Conservation (phyloP, 2,329 filamentous ascomycete species). For the Penicillium janthinellum region DNA sequence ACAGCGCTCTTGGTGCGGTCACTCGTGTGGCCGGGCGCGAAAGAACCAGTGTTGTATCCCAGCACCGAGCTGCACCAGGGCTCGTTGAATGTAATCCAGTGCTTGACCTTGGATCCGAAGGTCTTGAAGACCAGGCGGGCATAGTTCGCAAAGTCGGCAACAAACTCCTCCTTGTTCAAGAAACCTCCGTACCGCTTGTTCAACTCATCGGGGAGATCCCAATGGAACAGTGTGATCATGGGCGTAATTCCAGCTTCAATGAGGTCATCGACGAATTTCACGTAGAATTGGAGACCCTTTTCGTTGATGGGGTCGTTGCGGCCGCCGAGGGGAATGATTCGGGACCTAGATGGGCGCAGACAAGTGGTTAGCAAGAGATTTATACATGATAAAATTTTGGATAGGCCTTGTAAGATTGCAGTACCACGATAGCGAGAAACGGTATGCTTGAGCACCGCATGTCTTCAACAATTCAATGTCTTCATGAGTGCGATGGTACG, state of each 20-base stretch:
- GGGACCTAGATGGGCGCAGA: slow-evolving; percentile 50
- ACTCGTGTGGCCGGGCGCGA: slow-evolving; percentile 80
- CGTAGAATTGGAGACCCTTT: slow-evolving; percentile 74
- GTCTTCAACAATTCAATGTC: slow-evolving; percentile 77
- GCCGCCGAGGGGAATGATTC: slow-evolving; percentile 82
- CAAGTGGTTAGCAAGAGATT: background rate
- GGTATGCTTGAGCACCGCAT: slow-evolving; percentile 73
- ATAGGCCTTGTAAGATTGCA: slow-evolving; percentile 12
- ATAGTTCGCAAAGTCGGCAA: slow-evolving; percentile 77
- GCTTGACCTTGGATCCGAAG: slow-evolving; percentile 72
- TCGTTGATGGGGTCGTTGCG: slow-evolving; percentile 80
- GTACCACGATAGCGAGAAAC: slow-evolving; percentile 78
- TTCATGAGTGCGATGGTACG: slow-evolving; percentile 75
- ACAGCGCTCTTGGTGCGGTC: slow-evolving; percentile 70
- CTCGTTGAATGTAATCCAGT: slow-evolving; percentile 92
- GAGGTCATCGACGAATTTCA: slow-evolving; percentile 76
- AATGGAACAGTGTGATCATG: slow-evolving; percentile 83
- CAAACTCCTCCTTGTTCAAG: slow-evolving; percentile 79
- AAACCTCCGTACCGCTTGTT: slow-evolving; percentile 81
- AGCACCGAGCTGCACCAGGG: slow-evolving; percentile 83
- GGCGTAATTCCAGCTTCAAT: slow-evolving; percentile 75
- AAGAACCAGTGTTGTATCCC: slow-evolving; percentile 75
- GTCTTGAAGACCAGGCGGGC: slow-evolving; percentile 74
- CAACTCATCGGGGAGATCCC: slow-evolving; percentile 79
- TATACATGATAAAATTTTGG: background rate